A percentile compares a stretch with the other conserved stretches of the same genome.
Conservation (phyloP, 768 basidiomycete genomes). For the Calocybe gangraenosa region DNA sequence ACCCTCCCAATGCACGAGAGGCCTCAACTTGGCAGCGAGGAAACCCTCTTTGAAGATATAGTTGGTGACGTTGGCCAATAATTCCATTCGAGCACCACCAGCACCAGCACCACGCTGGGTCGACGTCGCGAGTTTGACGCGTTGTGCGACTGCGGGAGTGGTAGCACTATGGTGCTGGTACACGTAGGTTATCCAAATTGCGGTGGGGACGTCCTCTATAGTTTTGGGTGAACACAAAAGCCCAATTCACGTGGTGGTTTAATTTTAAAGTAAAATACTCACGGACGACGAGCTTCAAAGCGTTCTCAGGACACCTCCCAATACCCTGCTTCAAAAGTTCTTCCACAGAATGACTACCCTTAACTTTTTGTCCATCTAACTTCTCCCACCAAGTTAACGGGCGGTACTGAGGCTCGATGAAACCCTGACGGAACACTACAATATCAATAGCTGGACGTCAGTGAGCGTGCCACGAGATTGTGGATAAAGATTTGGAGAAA, state of each 20-base stretch:
- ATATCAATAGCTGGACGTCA: conserved; percentile 15
- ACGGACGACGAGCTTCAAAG: conserved; percentile 45
- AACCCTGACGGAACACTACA: conserved; percentile 39
- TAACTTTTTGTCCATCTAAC: conserved; percentile 31
- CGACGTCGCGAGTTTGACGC: conserved; percentile 32
- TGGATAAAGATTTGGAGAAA: no score
- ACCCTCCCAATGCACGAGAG: conserved; percentile 38
- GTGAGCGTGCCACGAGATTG: conserved; percentile 12
- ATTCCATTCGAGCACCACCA: conserved; percentile 31
- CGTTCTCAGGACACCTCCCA: conserved; percentile 38
- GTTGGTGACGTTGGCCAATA: conserved; percentile 44
- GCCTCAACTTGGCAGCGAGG: conserved; percentile 28
- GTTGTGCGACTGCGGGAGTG: conserved; percentile 34
- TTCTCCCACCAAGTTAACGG: conserved; percentile 43
- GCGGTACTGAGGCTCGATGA: conserved; percentile 38
- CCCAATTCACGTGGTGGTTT: no score
- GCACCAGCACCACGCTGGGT: no score
- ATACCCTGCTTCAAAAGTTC: conserved; percentile 31
- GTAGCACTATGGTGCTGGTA: conserved; percentile 27
- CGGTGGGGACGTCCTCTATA: conserved; percentile 35
- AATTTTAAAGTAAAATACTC: conserved; percentile 11
- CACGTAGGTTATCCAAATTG: conserved; percentile 42
- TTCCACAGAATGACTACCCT: conserved; percentile 30
- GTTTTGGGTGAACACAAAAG: neutral
- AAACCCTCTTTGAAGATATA: conserved; percentile 39